These are phyloP conservation scores for Calonectria pauciramosa DNA, from an alignment of 2,329 filamentous ascomycete species.

Conservation along the genomic window DNA sequence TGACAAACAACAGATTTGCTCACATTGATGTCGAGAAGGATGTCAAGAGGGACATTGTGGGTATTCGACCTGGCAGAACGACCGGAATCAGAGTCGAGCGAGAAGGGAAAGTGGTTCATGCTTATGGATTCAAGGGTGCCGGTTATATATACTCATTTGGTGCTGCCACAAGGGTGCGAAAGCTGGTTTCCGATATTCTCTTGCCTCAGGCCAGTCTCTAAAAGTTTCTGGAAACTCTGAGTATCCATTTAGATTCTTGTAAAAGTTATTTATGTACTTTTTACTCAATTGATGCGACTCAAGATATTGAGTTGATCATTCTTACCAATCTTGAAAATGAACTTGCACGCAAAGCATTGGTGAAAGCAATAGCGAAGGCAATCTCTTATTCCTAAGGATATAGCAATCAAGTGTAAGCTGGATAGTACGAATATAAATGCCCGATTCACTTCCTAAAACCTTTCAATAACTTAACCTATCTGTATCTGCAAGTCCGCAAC, in stretches of 20 bases:
- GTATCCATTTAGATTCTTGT: neutral
- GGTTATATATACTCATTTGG: conserved; percentile 18
- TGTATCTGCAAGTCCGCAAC: too few relatives aligned
- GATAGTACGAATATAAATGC: too few relatives aligned
- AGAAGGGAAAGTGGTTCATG: conserved; percentile 1
- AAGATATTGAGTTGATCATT: too few relatives aligned
- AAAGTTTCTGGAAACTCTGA: neutral
- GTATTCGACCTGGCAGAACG: conserved; percentile 9
- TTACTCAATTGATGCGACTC: too few relatives aligned
- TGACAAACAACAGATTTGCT: conserved; percentile 11
- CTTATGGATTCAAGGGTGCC: conserved; percentile 3
- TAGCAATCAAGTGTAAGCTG: too few relatives aligned
- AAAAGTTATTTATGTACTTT: neutral
- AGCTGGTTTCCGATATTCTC: neutral
- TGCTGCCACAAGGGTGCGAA: neutral
- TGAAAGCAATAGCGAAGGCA: too few relatives aligned
- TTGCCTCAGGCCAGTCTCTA: neutral
- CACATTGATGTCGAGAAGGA: neutral
- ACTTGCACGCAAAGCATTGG: too few relatives aligned
- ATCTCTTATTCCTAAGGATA: too few relatives aligned
- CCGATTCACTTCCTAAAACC: too few relatives aligned
- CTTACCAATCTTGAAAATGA: too few relatives aligned
- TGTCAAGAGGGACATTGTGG: conserved; percentile 14
- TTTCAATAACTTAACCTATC: too few relatives aligned
- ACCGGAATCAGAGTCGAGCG: conserved; percentile 3